Conservation (phyloP, 2,329 filamentous ascomycete genomes). For the Cordyceps fumosorosea region DNA sequence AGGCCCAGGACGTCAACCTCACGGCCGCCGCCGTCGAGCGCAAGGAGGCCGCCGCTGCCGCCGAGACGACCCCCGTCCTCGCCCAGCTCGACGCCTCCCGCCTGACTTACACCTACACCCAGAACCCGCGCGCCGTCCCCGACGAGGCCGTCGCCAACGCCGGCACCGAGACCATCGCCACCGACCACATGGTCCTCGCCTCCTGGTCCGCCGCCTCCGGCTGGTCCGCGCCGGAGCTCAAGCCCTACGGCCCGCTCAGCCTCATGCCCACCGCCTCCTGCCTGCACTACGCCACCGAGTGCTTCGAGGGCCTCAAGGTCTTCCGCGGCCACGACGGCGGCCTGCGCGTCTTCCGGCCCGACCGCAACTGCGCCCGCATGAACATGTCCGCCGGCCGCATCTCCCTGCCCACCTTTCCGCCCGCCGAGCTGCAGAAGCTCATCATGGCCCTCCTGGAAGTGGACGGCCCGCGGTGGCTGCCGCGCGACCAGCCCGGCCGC, state of each 20-base stretch:
- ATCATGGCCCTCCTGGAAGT: constrained; percentile 64
- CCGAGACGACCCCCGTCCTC: constrained; percentile 36
- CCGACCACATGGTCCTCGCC: constrained; percentile 83
- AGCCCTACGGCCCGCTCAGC: constrained; percentile 68
- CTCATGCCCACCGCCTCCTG: constrained; percentile 76
- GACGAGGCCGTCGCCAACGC: constrained; percentile 40
- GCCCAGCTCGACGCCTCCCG: constrained; percentile 57
- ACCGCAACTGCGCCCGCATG: constrained; percentile 63
- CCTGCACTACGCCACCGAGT: constrained; percentile 85
- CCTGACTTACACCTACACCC: constrained; percentile 48
- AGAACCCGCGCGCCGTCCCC: constrained; percentile 46
- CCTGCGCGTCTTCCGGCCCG: constrained; percentile 71
- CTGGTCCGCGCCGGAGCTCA: constrained; percentile 68
- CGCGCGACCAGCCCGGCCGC: constrained; percentile 56
- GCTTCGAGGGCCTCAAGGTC: constrained; percentile 79
- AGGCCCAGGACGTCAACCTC: constrained; percentile 43
- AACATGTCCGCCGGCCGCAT: constrained; percentile 57
- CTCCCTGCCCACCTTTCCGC: constrained; percentile 67
- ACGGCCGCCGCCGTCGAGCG: constrained; percentile 46
- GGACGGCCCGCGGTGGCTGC: constrained; percentile 75
- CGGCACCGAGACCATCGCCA: constrained; percentile 52
- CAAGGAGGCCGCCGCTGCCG: constrained; percentile 31
- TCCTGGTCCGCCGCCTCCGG: constrained; percentile 59
- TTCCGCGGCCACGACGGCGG: constrained; percentile 73
- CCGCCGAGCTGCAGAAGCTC: constrained; percentile 65